Base-by-base conservation (phyloP, 345 rosid genomes). In the Salix koriyanagi region DNA sequence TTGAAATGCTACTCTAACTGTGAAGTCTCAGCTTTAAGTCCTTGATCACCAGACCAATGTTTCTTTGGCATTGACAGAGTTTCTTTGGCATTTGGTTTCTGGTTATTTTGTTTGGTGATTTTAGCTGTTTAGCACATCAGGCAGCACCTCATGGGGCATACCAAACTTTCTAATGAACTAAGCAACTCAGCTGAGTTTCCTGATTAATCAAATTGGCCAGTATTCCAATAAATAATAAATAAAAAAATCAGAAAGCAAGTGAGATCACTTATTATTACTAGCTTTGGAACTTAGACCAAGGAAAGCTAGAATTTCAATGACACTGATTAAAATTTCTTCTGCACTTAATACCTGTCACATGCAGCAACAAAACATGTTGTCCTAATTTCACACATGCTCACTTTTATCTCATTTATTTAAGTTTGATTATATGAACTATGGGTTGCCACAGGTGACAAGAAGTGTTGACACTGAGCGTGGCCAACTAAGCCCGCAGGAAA, bases 401-500 rank as follows among this genome's bases (percentile, higher is more conserved):
- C 15, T 58, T 58, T 23, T 58, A 58, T 58, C 0, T 58, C 64
- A 58, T 58, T 11, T 58, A 58, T 58, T 58, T 58, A 12, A 58
- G 28, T n/a, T 58, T 10, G 28, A 58, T 58, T n/a, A 10, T 23
- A 71, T 44, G 30, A 67, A 66, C 61, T 50, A 4, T 72, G 7
- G 60, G 42, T 44, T 76, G 62, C 65, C 42, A 67, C 72, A 96
- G 99, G 98, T 96, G 65, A 96, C 99, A n/a, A 87, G 98, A 84
- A 96, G 98, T 16, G 89, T 91, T 56, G 95, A 96, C 75, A 96
- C 97, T 6, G 88, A 75, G 71, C 78, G n/a, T 75, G 98, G 97
- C 71, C 87, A 76, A 16, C 80, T 94, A 65, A 93, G 99, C 82
- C 94, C 93, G 13, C 99, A 94, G 80, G 99, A 96, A 84, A 92